Evolutionary conservation across 768 basidiomycete species (phyloP).

Genomic region (Mycena galopus): DNA sequence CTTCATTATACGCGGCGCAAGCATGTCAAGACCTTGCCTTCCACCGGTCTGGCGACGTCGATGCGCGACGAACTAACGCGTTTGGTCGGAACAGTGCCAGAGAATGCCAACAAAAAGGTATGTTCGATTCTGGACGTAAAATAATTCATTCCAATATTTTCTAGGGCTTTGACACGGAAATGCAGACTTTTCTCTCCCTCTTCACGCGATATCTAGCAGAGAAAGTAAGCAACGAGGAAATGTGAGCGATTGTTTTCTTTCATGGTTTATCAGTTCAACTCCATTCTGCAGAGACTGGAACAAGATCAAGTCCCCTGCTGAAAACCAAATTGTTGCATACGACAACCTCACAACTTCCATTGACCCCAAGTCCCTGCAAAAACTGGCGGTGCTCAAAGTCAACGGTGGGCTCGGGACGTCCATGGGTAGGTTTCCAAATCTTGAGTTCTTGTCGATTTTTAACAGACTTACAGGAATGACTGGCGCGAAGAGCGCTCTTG

Average conservation of each 20-base stretch:
- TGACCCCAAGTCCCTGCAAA: slow-evolving; percentile 79
- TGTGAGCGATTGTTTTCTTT: slow-evolving; percentile 64
- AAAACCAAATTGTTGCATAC: slow-evolving; percentile 89
- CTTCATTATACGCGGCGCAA: slow-evolving; percentile 55
- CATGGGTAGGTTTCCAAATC: slow-evolving; percentile 70
- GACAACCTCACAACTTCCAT: slow-evolving; percentile 69
- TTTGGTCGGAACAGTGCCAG: slow-evolving; percentile 73
- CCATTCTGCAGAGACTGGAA: slow-evolving; percentile 88
- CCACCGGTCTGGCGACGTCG: slow-evolving; percentile 64
- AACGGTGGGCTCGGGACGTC: slow-evolving; percentile 95
- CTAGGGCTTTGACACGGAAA: slow-evolving; percentile 79
- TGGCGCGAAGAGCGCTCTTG: slow-evolving; percentile 92
- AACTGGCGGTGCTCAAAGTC: slow-evolving; percentile 95
- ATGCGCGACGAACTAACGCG: slow-evolving; percentile 78
- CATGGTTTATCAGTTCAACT: slow-evolving; percentile 75
- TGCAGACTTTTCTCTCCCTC: slow-evolving; percentile 87
- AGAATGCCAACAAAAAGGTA: slow-evolving; percentile 72
- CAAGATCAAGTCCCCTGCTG: slow-evolving; percentile 86
- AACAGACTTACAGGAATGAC: slow-evolving; percentile 70
- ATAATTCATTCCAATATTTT: background rate
- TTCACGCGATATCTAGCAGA: slow-evolving; percentile 86
- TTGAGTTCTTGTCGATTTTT: slow-evolving; percentile 11
- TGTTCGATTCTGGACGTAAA: background rate
- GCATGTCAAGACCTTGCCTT: slow-evolving; percentile 50
- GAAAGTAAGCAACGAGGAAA: slow-evolving; percentile 73